Conservation (phyloP, 768 basidiomycete species). For the Auricularia sp. region DNA sequence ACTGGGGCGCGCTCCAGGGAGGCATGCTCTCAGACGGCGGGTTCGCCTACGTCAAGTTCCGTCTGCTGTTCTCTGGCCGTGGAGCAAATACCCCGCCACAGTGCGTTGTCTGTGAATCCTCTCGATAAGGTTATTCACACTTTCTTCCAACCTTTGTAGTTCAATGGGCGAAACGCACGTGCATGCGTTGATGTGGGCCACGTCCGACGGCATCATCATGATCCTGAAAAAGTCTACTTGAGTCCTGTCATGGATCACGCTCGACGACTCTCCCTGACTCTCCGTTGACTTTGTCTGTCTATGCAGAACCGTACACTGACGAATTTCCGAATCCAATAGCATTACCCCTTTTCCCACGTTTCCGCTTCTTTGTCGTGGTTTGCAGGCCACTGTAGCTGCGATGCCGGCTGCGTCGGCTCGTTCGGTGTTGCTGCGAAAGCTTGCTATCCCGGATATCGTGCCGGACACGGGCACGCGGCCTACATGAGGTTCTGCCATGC, state of each 20-base stretch:
- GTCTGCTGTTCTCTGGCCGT: neutral
- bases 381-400: too few species aligned
- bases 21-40: neutral
- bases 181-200: neutral
- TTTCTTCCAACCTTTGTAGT: neutral
- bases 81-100: neutral
- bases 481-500: too few species aligned
- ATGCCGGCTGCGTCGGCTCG: too few species aligned
- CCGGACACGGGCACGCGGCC: too few species aligned
- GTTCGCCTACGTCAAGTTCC: neutral
- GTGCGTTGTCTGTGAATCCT: neutral
- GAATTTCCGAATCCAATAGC: too few species aligned
- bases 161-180: neutral
- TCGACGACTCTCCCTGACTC: neutral
- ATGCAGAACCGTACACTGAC: too few species aligned
- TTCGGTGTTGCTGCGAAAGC: too few species aligned
- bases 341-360: too few species aligned
- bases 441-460: too few species aligned
- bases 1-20: neutral
- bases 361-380: too few species aligned
- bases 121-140: neutral
- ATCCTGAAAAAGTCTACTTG: neutral
- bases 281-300: neutral
- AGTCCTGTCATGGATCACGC: neutral
- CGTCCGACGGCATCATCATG: neutral